Base-by-base conservation (phyloP, 768 basidiomycete species). In the Austroboletus festivus region DNA sequence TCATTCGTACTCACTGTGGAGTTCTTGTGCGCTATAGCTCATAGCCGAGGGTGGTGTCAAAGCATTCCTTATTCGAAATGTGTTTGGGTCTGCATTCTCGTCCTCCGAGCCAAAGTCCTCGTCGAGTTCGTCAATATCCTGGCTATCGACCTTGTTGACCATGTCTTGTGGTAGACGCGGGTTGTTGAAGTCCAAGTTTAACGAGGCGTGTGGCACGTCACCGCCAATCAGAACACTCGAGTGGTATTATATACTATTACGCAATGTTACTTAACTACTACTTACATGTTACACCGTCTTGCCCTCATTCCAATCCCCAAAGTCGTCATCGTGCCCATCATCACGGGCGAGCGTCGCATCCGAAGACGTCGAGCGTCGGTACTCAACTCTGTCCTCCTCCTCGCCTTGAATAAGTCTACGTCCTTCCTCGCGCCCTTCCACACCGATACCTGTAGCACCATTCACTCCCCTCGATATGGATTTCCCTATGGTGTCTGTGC, bases 71-170 rank as follows among this genome's bases (percentile, higher is more conserved):
- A 79, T 74, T 53, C 59, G 71, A 64, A 79, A 84, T 24, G 65
- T 68, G 43, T 63, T 68, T 0, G 69, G 67, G 23, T 69, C 68
- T 24, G 62, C 63, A 20, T 72, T 59, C 12, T 74, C 71, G 13
- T 68, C 68, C 3, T 76, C 74, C 0, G 67, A 63, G 21, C 65
- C 72, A n/a, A 68, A 71, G 12, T 71, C 68, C 10, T 72, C 70
- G 22, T 80, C 71, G 31, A 78, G 71, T 50, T 79, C 73, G 55
- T 80, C 77, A 4, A 75, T 38, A 53, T 81, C 78, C 38, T 62
- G 58, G 23, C 35, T 57, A 30, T 59, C 47, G 50, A 26, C 47
- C 10, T 57, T 56, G 46, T 51, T 19, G 48, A 35, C 41, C 56
- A 66, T 68, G 48, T 6, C 11, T 46, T 30, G 38, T 38, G 42